phyloP scores from a whole-genome alignment of 768 basidiomycete species.

The Suillus subluteus region DNA sequence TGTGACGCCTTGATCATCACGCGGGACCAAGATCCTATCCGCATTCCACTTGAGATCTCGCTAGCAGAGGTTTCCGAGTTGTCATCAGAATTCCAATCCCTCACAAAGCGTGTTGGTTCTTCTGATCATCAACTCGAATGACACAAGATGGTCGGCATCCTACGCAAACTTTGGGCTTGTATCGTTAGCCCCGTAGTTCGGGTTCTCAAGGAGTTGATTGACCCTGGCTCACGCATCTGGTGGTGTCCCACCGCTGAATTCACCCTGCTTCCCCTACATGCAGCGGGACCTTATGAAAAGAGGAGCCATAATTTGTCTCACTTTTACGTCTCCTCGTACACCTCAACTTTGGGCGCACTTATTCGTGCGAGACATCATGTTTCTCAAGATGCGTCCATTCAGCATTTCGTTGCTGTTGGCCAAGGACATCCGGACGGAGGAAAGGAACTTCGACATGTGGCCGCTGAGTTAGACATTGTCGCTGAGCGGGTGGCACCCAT shows the following conservation, averaged over 20 bases:
- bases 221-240: constrained; percentile 11
- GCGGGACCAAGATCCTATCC: background rate
- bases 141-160: constrained; percentile 10
- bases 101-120: background rate
- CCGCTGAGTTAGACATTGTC: background rate
- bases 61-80: background rate
- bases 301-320: background rate
- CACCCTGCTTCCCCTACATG: constrained; percentile 12
- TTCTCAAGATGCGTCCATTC: background rate
- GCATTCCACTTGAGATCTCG: background rate
- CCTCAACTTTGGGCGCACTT: background rate
- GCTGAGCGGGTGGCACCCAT: background rate
- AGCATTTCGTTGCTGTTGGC: constrained; percentile 1
- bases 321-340: background rate
- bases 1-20: constrained; percentile 20
- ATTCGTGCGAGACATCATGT: background rate
- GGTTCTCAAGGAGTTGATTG: background rate
- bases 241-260: constrained; percentile 19
- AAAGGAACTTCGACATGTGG: background rate
- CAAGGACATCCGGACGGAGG: constrained; percentile 7
- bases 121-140: constrained; percentile 6
- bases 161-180: constrained; percentile 10
- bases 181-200: constrained; percentile 8
- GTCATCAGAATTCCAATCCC: background rate
- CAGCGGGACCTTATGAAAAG: background rate